These are phyloP conservation scores for Russula earlei DNA, from an alignment of 768 basidiomycete genomes.

Conservation along the genomic window DNA sequence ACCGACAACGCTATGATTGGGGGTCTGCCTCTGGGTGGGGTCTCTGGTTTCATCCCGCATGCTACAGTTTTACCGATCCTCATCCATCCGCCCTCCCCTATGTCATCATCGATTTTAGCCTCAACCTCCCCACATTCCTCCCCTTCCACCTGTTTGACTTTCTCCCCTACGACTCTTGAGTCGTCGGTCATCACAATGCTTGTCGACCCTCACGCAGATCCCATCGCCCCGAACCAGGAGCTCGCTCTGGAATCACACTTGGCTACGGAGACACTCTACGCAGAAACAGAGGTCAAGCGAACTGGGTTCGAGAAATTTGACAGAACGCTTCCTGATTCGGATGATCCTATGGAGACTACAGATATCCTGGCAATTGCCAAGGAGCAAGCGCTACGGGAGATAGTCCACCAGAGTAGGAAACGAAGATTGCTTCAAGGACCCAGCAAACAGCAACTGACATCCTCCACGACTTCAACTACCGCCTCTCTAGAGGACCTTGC, in stretches of 20 bases:
- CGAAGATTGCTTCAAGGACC: constrained; percentile 19
- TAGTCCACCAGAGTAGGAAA: constrained; percentile 31
- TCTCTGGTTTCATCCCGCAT: neutral
- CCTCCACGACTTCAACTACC: constrained; percentile 18
- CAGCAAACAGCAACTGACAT: constrained; percentile 31
- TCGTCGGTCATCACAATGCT: neutral
- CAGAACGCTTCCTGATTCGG: neutral
- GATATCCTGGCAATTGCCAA: constrained; percentile 29
- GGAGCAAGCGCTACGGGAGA: constrained; percentile 29
- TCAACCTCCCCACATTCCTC: neutral
- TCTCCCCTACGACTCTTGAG: neutral
- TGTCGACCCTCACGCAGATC: neutral
- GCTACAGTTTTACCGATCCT: neutral
- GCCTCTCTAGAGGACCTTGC: constrained; percentile 10
- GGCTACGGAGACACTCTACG: neutral
- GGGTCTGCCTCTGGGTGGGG: neutral
- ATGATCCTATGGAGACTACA: neutral
- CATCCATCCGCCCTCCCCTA: neutral
- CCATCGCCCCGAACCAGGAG: neutral
- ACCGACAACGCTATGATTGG: neutral
- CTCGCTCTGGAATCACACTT: neutral
- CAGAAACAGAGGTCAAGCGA: neutral
- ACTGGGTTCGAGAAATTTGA: neutral
- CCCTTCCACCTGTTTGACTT: neutral
- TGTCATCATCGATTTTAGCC: neutral